Conservation (phyloP, 805 yeast genomes). For the Dipodascus albidus region DNA sequence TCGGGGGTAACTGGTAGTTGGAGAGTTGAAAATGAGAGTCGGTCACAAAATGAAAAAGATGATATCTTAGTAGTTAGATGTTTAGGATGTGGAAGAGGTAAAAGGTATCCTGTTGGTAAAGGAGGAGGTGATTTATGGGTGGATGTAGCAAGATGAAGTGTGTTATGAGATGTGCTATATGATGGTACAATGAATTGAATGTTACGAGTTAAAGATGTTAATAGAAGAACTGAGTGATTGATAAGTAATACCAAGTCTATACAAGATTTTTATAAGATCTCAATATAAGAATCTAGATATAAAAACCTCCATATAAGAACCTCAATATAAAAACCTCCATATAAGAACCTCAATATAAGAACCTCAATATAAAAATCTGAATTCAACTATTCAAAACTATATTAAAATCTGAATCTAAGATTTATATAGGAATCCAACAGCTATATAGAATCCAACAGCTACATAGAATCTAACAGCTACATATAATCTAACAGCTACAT, state of each 20-base stretch:
- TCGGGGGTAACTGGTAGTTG: conserved; percentile 36
- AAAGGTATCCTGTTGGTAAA: conserved; percentile 53
- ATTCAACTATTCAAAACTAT: too few relatives aligned
- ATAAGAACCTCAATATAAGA: too few relatives aligned
- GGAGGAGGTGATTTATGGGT: conserved; percentile 33
- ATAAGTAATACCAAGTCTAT: too few relatives aligned
- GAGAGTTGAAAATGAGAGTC: conserved; percentile 34
- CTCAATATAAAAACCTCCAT: too few relatives aligned
- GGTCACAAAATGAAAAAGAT: conserved; percentile 21
- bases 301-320: too few relatives aligned
- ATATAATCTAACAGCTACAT: too few relatives aligned
- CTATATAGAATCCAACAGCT: neutral
- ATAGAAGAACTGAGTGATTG: too few relatives aligned
- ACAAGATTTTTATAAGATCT: too few relatives aligned
- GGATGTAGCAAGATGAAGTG: conserved; percentile 7
- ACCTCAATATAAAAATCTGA: too few relatives aligned
- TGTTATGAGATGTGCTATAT: too few relatives aligned
- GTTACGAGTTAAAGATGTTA: neutral
- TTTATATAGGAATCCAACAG: neutral
- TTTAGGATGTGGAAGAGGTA: conserved; percentile 36
- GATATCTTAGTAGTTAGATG: conserved; percentile 44
- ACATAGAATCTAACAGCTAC: neutral
- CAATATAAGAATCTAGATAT: too few relatives aligned
- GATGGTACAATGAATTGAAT: neutral
- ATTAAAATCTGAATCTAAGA: neutral